A percentile compares a stretch with the other conserved stretches of the same genome.
Evolutionary conservation across 1,139 yeast species (phyloP).

Genomic region (Lodderomyces pseudojiufengensis): DNA sequence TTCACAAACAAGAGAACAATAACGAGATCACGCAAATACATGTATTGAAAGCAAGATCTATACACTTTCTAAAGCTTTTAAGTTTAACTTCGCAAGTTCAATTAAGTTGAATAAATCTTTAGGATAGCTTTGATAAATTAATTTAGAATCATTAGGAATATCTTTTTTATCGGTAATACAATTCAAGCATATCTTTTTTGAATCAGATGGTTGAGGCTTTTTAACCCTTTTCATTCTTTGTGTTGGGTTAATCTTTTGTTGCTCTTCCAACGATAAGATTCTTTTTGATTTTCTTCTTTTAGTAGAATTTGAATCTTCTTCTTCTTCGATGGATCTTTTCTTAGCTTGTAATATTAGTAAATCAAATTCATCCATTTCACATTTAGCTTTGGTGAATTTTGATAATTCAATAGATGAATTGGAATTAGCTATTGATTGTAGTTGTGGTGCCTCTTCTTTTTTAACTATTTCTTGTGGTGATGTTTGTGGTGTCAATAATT

Average conservation of each 20-base stretch:
- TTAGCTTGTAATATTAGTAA: conserved; percentile 17
- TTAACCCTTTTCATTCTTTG: conserved; percentile 1
- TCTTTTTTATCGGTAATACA: conserved; percentile 12
- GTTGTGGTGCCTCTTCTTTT: not conserved
- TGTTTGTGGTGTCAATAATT: conserved; percentile 10
- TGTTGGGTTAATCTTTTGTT: conserved; percentile 1
- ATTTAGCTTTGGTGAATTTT: conserved; percentile 5
- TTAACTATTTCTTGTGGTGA: conserved; percentile 10
- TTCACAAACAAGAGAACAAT: too few relatives aligned
- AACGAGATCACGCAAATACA: too few relatives aligned
- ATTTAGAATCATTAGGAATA: conserved; percentile 20
- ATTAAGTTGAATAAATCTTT: conserved; percentile 19
- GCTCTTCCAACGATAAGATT: conserved; percentile 2
- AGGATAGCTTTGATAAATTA: conserved; percentile 21
- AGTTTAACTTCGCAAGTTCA: conserved; percentile 13
- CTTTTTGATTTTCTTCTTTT: conserved; percentile 10
- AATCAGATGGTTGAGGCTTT: conserved; percentile 3
- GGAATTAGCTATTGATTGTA: conserved; percentile 6
- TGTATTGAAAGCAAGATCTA: not conserved
- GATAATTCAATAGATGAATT: conserved; percentile 8
- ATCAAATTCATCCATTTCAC: conserved; percentile 19
- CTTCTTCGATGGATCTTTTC: conserved; percentile 3
- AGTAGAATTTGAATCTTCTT: conserved; percentile 1
- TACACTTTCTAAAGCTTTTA: conserved; percentile 4
- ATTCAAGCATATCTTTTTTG: conserved; percentile 17